Conservation (phyloP, 225 moss, liverwort and hornwort species). For the Pleurozium schreberi region DNA sequence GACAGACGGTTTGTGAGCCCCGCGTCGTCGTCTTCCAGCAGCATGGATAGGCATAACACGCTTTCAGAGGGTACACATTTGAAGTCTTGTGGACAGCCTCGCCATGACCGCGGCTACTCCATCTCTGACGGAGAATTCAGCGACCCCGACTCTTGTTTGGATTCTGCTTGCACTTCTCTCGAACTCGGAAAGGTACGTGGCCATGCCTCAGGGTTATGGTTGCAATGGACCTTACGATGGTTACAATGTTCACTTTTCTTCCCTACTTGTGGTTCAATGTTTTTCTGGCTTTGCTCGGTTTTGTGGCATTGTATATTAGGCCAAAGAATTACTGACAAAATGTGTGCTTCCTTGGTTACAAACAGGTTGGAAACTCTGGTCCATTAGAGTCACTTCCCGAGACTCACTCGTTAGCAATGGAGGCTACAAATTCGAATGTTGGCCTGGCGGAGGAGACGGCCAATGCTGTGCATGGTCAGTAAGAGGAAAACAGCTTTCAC, state of each 20-base stretch:
- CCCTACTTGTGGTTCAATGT: no score
- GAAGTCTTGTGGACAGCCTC: slow-evolving; percentile 13
- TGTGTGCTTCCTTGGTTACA: not conserved
- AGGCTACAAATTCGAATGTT: slow-evolving; percentile 2
- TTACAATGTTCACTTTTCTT: not conserved
- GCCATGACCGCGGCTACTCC: slow-evolving; percentile 50
- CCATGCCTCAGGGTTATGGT: not conserved
- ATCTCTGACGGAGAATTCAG: slow-evolving; percentile 53
- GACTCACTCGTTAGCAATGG: slow-evolving; percentile 35
- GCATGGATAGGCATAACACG: slow-evolving; percentile 27
- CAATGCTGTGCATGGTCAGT: not conserved
- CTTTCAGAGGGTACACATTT: not conserved
- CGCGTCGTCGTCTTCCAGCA: slow-evolving; percentile 43
- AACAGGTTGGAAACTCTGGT: slow-evolving; percentile 29
- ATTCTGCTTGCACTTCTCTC: slow-evolving; percentile 12
- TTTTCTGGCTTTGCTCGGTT: not conserved
- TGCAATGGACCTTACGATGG: not conserved
- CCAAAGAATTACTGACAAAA: not conserved
- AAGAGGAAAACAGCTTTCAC: not conserved
- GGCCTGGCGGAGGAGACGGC: not conserved
- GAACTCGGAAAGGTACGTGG: slow-evolving; percentile 29
- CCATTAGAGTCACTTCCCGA: slow-evolving; percentile 36
- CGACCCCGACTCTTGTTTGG: slow-evolving; percentile 26
- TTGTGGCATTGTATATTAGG: not conserved
- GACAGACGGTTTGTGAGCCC: slow-evolving; percentile 33